A percentile compares a stretch with the other conserved stretches of the same genome.
Evolutionary conservation across 1,284 basidiomycete genomes (phyloP).

Genomic region (Malassezia equina): DNA sequence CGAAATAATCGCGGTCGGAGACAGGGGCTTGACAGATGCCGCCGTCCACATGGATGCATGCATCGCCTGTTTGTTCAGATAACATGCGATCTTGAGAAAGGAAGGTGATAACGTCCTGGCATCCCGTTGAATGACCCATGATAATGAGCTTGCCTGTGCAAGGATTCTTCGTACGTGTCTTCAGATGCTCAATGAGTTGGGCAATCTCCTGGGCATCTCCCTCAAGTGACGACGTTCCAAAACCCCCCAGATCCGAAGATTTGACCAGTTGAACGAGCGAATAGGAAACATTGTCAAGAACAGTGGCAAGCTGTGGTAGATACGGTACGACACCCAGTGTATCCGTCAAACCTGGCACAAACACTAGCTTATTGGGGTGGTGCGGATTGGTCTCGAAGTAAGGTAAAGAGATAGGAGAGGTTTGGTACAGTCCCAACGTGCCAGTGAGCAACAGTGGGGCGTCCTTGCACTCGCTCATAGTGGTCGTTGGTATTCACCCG

Average conservation of each 20-base stretch:
- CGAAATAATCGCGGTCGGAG: constrained; percentile 36
- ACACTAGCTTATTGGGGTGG: constrained; percentile 28
- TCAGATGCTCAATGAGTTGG: constrained; percentile 21
- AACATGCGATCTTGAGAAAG: constrained; percentile 19
- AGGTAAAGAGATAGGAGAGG: constrained; percentile 23
- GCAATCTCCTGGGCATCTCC: constrained; percentile 40
- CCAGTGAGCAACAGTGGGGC: constrained; percentile 13
- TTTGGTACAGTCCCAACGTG: constrained; percentile 24
- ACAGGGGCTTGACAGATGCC: constrained; percentile 43
- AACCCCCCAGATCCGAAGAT: constrained; percentile 35
- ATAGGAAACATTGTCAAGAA: constrained; percentile 18
- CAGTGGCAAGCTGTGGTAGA: constrained; percentile 19
- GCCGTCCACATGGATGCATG: constrained; percentile 20
- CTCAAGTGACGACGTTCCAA: constrained; percentile 30
- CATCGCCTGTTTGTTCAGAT: not conserved
- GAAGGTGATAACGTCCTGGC: constrained; percentile 36
- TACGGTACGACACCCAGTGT: constrained; percentile 36
- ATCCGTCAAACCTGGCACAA: constrained; percentile 36
- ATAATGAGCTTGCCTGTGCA: constrained; percentile 26
- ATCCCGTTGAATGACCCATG: constrained; percentile 45
- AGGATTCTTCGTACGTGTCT: constrained; percentile 1
- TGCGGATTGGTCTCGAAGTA: constrained; percentile 28
- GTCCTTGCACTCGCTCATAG: not conserved
- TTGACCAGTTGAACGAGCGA: constrained; percentile 33
- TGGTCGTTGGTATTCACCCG: not conserved